These are phyloP conservation scores for Elsinoe ampelina DNA, from an alignment of 2,329 filamentous ascomycete genomes.

Conservation along the genomic window DNA sequence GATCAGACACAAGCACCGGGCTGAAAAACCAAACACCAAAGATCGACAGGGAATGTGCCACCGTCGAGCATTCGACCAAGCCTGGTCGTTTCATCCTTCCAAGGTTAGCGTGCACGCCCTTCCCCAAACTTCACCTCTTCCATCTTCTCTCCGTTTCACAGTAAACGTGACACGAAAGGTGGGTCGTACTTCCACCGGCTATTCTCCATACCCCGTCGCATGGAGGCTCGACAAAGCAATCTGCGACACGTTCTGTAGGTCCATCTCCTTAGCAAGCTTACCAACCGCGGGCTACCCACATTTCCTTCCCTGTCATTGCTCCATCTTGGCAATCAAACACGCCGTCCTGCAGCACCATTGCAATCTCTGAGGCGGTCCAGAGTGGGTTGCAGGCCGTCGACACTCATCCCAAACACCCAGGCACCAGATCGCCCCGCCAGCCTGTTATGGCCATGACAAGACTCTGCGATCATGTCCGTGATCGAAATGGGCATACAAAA, in stretches of 20 bases:
- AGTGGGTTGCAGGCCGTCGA: background rate
- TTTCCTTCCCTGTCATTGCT: constrained; percentile 11
- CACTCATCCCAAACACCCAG: constrained; percentile 14
- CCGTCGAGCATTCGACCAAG: background rate
- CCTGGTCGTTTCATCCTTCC: constrained; percentile 9
- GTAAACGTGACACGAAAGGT: constrained; percentile 2
- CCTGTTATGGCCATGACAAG: constrained; percentile 8
- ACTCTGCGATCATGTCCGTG: background rate
- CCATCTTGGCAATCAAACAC: constrained; percentile 11
- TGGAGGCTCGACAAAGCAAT: background rate
- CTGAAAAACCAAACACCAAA: background rate
- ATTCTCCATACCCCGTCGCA: background rate
- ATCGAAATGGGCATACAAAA: constrained; percentile 10
- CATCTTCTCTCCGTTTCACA: constrained; percentile 9
- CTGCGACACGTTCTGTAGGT: background rate
- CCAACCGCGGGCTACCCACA: background rate
- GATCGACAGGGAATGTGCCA: background rate
- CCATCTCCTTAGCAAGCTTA: background rate
- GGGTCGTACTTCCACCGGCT: constrained; percentile 2
- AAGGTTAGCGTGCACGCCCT: background rate
- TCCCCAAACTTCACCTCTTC: constrained; percentile 4
- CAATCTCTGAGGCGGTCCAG: constrained; percentile 6
- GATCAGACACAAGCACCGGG: too few species aligned
- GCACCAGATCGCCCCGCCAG: constrained; percentile 15
- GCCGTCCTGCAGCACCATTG: constrained; percentile 1